Evolutionary conservation across 331 rosid genomes (phyloP).

Genomic region (Erythrophleum ivorense): DNA sequence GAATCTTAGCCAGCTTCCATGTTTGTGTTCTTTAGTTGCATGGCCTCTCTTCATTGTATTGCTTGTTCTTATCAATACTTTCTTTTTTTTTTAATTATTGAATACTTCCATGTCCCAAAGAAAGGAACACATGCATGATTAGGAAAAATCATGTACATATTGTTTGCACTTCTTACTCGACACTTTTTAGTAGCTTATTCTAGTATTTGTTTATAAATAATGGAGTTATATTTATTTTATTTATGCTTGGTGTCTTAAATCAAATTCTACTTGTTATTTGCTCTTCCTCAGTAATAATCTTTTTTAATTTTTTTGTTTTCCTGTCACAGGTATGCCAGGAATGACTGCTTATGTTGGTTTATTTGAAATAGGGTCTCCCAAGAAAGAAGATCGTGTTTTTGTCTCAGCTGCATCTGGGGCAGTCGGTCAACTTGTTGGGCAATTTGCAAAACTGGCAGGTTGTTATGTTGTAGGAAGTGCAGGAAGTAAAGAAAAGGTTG

Average conservation of each 20-base stretch:
- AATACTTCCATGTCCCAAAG: not conserved
- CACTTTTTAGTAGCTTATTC: not conserved
- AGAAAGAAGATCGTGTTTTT: conserved; percentile 59
- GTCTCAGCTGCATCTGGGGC: conserved; percentile 67
- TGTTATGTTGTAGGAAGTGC: conserved; percentile 73
- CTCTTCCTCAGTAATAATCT: not conserved
- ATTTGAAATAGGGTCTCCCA: conserved; percentile 51
- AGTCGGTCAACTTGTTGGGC: conserved; percentile 67
- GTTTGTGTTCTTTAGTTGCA: no score
- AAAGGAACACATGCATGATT: not conserved
- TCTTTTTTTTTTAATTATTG: no score
- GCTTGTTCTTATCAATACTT: no score
- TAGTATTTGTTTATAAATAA: no score
- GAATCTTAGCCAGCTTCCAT: no score
- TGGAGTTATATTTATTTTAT: no score
- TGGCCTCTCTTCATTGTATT: no score
- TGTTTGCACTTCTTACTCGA: not conserved
- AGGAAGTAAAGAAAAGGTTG: conserved; percentile 63
- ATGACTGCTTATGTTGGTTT: conserved; percentile 61
- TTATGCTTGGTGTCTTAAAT: not conserved
- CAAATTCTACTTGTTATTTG: not conserved
- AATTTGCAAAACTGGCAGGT: conserved; percentile 56
- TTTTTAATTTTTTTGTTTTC: not conserved
- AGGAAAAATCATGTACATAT: not conserved
- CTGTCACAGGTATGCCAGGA: conserved; percentile 62